These are phyloP conservation scores for Metschnikowia aberdeeniae DNA, from an alignment of 805 yeast genomes.

Conservation along the genomic window DNA sequence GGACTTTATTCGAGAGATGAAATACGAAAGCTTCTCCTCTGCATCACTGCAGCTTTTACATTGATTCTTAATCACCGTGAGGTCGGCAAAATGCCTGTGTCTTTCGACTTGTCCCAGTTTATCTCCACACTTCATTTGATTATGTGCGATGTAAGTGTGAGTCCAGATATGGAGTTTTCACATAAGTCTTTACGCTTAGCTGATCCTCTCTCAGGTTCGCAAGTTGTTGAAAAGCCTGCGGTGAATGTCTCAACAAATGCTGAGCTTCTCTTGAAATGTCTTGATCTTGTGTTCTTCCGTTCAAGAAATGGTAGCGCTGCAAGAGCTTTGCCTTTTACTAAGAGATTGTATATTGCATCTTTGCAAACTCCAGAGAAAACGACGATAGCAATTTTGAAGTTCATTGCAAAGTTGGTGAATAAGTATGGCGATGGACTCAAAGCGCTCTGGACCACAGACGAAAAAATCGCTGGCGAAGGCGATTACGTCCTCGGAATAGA, in stretches of 20 bases:
- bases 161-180: slow-evolving; percentile 81
- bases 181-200: slow-evolving; percentile 75
- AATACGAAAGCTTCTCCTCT: slow-evolving; percentile 70
- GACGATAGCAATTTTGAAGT: slow-evolving; percentile 68
- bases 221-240: slow-evolving; percentile 51
- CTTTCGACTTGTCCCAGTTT: slow-evolving; percentile 71
- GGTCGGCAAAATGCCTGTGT: slow-evolving; percentile 57
- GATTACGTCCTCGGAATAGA: slow-evolving; percentile 55
- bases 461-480: slow-evolving; percentile 77
- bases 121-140: slow-evolving; percentile 69
- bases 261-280: slow-evolving; percentile 70
- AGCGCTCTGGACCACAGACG: slow-evolving; percentile 83
- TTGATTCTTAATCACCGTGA: slow-evolving; percentile 67
- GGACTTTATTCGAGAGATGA: slow-evolving; percentile 37
- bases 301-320: slow-evolving; percentile 61
- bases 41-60: slow-evolving; percentile 88
- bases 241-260: slow-evolving; percentile 88
- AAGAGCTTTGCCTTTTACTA: slow-evolving; percentile 78
- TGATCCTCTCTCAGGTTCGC: slow-evolving; percentile 57
- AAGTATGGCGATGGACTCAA: slow-evolving; percentile 65
- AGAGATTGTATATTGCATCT: slow-evolving; percentile 63
- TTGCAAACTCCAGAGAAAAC: slow-evolving; percentile 88
- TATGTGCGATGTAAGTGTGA: slow-evolving; percentile 64
- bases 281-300: slow-evolving; percentile 79
- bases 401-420: slow-evolving; percentile 69